Evolutionary conservation across 331 rosid species (phyloP), one percentile per base, ranked within the genome.

Genomic region (Malus hybrid): DNA sequence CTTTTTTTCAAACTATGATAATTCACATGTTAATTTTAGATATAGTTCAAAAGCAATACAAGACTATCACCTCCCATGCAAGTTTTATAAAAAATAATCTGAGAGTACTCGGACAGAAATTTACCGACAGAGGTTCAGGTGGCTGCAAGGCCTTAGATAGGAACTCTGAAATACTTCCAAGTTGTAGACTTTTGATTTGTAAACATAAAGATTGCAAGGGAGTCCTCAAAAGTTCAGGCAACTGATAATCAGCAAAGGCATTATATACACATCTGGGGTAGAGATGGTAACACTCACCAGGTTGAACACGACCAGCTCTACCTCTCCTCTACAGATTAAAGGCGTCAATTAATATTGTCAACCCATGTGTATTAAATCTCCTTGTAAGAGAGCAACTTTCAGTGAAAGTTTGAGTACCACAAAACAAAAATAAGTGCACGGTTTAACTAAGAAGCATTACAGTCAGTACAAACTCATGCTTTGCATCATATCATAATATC

Each of bases 251-350:
- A 62, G 86, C 55, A 77, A 85, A 83, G 18, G 87, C 86, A 54
- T 85, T 80, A 52, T 82, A 65, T 34, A 85, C 85, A 56, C 85
- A 83, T 77, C 80, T 81, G 56, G 89, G 89, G 69, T 85, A 85
- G 20, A 85, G 87, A 80, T 83, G 89, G 61, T 66, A 85, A 75
- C 86, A 82, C 77, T 85, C 87, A 16, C 89, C 89, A 13, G 87
- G 63, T 77, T 85, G 89, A 75, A 83, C 89, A 80, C 87, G 89
- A 42, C 89, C 89, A 4, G 89, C 89, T 77, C 89, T 85, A 36
- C 89, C 89, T 77, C 83, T 80, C 67, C 89, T 85, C 89, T 85
- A 69, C 31, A 73, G 62, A 76, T 59, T 67, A 68, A 33, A 60
- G 61, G 62, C 28, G 18, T 48, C 9, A 67, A 71, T 27, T 75